Evolutionary conservation across 306 rosid species (phyloP).

Genomic region (Cucumis cinereus): DNA sequence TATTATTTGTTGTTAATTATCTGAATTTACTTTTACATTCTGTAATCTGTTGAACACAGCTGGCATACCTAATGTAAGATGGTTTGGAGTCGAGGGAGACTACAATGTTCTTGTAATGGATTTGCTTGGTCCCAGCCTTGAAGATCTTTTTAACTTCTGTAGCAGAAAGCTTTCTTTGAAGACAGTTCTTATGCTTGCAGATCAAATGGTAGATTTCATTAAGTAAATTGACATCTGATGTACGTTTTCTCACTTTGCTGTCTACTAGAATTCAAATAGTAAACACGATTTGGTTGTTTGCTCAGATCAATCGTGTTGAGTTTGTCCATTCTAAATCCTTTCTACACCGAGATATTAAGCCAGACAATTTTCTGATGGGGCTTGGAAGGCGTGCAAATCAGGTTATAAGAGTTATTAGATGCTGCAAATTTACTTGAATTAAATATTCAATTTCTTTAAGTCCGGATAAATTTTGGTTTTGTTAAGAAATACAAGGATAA

Average conservation of each 20-base stretch:
- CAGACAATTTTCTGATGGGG: conserved; percentile 96
- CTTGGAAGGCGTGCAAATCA: conserved; percentile 96
- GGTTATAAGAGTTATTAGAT: conserved; percentile 19
- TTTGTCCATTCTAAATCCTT: conserved; percentile 81
- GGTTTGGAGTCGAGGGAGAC: conserved; percentile 98
- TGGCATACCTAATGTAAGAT: conserved; percentile 83
- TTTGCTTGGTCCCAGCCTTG: conserved; percentile 97
- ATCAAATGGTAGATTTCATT: conserved; percentile 68
- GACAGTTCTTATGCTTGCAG: conserved; percentile 94
- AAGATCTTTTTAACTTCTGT: conserved; percentile 90
- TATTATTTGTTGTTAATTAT: neutral
- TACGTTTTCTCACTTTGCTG: neutral
- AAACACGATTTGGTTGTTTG: neutral
- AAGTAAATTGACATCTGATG: conserved; percentile 1
- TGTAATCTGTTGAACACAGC: conserved; percentile 40
- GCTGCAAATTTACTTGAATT: neutral
- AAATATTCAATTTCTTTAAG: neutral
- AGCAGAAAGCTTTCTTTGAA: conserved; percentile 84
- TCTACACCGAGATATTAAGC: conserved; percentile 95
- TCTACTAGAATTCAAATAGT: neutral
- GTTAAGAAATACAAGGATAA: conserved; percentile 11
- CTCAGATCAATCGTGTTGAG: conserved; percentile 87
- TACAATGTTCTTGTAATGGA: conserved; percentile 92
- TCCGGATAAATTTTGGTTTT: neutral
- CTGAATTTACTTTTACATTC: neutral